Evolutionary conservation across 345 rosid species (phyloP).

Genomic region (Dovyalis caffra): DNA sequence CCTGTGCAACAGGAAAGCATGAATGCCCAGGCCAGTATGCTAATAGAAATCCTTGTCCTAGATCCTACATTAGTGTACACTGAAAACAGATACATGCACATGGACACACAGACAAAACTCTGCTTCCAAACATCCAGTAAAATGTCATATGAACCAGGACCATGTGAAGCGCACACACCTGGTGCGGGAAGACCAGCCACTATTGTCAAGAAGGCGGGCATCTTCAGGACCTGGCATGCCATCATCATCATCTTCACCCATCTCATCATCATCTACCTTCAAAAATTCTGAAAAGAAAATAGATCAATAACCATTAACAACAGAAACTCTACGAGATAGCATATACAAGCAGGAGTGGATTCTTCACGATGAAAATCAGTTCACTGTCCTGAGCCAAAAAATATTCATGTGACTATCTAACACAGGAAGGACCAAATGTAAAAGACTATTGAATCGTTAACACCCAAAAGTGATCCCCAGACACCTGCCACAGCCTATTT

Average conservation of each 20-base stretch:
- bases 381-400: neutral
- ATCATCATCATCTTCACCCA: slow-evolving; percentile 62
- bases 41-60: neutral
- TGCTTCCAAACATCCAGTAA: neutral
- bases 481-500: neutral
- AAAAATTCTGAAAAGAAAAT: slow-evolving; percentile 58
- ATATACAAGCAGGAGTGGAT: neutral
- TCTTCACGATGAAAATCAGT: neutral
- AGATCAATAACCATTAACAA: neutral
- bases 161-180: slow-evolving; percentile 44
- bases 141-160: neutral
- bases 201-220: slow-evolving; percentile 67
- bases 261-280: slow-evolving; percentile 87
- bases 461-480: neutral
- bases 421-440: too few species aligned
- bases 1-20: neutral
- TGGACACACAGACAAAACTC: neutral
- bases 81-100: neutral
- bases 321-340: neutral
- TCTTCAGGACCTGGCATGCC: slow-evolving; percentile 54
- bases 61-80: neutral
- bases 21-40: neutral
- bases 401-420: too few species aligned
- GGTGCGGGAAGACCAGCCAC: slow-evolving; percentile 98
- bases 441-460: too few species aligned